phyloP scores from a whole-genome alignment of 805 yeast genomes.

The Komagataella ulmi region DNA sequence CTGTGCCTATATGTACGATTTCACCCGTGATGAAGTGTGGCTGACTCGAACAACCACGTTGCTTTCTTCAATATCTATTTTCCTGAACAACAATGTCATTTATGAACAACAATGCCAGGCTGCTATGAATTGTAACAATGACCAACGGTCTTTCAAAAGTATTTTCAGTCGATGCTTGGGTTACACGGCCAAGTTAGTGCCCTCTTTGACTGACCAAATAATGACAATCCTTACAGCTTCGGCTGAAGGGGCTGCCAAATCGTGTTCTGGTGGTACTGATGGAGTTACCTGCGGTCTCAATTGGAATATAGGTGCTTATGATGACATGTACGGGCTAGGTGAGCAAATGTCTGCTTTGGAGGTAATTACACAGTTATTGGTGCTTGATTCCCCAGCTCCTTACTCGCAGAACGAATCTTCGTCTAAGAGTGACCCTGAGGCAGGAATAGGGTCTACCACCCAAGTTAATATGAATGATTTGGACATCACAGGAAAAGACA shows the following conservation, averaged over 20 bases:
- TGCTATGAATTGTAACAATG: conserved; percentile 53
- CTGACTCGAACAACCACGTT: conserved; percentile 40
- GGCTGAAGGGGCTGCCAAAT: conserved; percentile 54
- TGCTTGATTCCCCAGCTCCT: conserved; percentile 34
- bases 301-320: conserved; percentile 53
- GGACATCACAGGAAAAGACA: conserved; percentile 45
- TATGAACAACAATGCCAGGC: conserved; percentile 81
- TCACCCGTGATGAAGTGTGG: conserved; percentile 60
- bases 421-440: conserved; percentile 41
- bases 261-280: conserved; percentile 66
- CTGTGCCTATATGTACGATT: conserved; percentile 66
- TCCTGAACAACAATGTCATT: conserved; percentile 39
- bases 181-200: conserved; percentile 58
- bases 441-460: conserved; percentile 35
- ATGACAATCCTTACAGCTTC: conserved; percentile 26
- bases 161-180: conserved; percentile 67
- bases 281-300: conserved; percentile 64
- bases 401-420: conserved; percentile 23
- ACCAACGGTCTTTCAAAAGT: conserved; percentile 89
- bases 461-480: conserved; percentile 20
- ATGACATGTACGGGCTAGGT: conserved; percentile 58
- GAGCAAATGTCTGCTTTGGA: conserved; percentile 72
- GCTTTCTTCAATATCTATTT: conserved; percentile 43
- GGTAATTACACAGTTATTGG: conserved; percentile 36
- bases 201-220: conserved; percentile 29